Percentiles rank a stretch among this genome's conserved stretches.
These are phyloP conservation scores for Simmondsia chinensis DNA, from an alignment of 148 eudicot genomes.

Conservation along the genomic window DNA sequence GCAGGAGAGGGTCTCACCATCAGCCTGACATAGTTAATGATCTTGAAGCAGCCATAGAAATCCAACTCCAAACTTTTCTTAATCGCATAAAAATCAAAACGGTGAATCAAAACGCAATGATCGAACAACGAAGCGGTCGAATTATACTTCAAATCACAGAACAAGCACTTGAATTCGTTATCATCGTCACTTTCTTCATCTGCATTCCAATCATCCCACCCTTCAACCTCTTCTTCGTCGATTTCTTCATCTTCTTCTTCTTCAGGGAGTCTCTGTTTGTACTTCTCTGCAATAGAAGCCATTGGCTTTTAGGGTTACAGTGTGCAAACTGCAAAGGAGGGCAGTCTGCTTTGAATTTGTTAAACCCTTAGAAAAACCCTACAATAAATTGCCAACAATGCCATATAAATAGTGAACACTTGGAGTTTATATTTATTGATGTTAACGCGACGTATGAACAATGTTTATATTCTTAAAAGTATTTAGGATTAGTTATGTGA, in stretches of 20 bases:
- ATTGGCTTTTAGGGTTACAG: no score
- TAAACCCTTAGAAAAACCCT: no score
- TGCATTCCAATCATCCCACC: conserved; percentile 77
- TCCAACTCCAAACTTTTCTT: conserved; percentile 44
- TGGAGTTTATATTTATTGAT: no score
- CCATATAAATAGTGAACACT: no score
- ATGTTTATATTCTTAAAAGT: no score
- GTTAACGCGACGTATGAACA: no score
- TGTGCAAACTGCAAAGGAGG: no score
- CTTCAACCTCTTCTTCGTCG: conserved; percentile 27
- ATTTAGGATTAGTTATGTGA: no score
- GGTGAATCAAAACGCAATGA: conserved; percentile 46
- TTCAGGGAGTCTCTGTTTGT: no score
- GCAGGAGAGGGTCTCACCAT: conserved; percentile 8
- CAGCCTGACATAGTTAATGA: conserved; percentile 65
- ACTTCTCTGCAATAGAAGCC: no score
- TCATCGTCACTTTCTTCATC: conserved; percentile 37
- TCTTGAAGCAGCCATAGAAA: conserved; percentile 75
- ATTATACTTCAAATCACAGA: conserved; percentile 40
- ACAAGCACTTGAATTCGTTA: conserved; percentile 52
- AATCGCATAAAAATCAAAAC: conserved; percentile 42
- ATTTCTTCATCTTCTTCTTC: conserved; percentile 15
- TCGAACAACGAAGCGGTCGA: conserved; percentile 35
- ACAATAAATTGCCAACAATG: no score
- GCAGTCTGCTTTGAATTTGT: no score